Percentiles rank a stretch among this genome's conserved stretches.
Conservation (phyloP, 306 rosid genomes). For the Cicer bijugum region DNA sequence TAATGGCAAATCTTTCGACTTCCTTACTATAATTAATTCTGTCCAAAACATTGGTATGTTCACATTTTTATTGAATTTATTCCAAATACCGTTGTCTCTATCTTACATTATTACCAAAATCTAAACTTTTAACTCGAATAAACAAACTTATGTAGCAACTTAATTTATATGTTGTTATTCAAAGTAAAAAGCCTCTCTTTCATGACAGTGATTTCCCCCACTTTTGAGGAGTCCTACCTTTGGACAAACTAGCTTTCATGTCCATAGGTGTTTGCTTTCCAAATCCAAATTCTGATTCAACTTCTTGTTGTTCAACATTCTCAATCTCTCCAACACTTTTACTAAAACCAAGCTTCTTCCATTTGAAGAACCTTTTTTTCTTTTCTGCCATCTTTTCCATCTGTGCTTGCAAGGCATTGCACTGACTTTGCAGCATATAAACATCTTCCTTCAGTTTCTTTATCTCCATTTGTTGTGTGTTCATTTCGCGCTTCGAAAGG, state of each 20-base stretch:
- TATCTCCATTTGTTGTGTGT: conserved; percentile 68
- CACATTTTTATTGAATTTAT: conserved; percentile 35
- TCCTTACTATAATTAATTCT: neutral
- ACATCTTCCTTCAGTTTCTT: conserved; percentile 80
- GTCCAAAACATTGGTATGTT: neutral
- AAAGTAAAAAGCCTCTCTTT: conserved; percentile 28
- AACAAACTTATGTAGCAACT: conserved; percentile 14
- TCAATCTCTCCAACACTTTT: conserved; percentile 42
- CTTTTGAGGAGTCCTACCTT: conserved; percentile 58
- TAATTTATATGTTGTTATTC: conserved; percentile 7
- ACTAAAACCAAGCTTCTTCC: conserved; percentile 67
- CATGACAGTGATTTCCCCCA: conserved; percentile 84
- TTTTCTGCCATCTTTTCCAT: conserved; percentile 64
- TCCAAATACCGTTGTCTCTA: conserved; percentile 16
- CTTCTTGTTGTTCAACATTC: conserved; percentile 36
- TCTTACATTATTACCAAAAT: conserved; percentile 39
- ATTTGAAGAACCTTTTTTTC: conserved; percentile 70
- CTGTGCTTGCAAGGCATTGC: conserved; percentile 68
- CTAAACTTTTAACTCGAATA: conserved; percentile 11
- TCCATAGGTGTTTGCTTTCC: conserved; percentile 68
- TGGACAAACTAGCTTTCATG: conserved; percentile 60
- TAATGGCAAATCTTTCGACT: neutral
- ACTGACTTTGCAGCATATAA: conserved; percentile 67
- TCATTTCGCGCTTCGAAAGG: conserved; percentile 72
- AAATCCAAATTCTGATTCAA: conserved; percentile 50